These are phyloP conservation scores for Camellia japonica DNA, from an alignment of 148 eudicot genomes.

Conservation along the genomic window DNA sequence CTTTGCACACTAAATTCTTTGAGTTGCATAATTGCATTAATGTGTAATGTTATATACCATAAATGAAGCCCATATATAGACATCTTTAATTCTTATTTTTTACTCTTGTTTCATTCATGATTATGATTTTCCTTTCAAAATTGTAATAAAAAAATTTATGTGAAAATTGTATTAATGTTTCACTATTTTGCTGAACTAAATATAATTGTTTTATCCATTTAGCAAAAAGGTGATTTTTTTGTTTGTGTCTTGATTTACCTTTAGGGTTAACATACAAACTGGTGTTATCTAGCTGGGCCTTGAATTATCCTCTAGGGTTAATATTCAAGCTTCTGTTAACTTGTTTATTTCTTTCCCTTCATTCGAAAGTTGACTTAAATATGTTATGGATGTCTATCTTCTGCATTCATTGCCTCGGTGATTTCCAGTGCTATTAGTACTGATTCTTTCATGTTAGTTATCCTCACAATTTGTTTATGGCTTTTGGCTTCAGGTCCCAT, in stretches of 20 bases:
- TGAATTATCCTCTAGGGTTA: background rate
- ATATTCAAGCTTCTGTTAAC: too few species aligned
- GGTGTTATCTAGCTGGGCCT: background rate
- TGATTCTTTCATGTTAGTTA: conserved; percentile 25
- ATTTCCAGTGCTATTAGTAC: conserved; percentile 14
- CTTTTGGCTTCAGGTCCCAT: too few species aligned
- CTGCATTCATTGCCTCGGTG: background rate
- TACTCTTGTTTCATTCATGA: background rate
- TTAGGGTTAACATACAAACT: background rate
- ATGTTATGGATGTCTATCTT: background rate
- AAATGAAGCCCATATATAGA: background rate
- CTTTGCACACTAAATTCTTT: background rate
- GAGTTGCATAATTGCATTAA: background rate
- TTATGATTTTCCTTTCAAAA: too few species aligned
- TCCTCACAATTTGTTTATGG: too few species aligned
- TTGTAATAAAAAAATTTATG: background rate
- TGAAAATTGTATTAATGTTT: background rate
- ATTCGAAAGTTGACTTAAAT: too few species aligned
- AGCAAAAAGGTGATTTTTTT: background rate
- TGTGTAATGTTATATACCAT: background rate
- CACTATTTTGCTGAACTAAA: background rate
- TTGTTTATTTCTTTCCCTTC: too few species aligned
- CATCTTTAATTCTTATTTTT: background rate
- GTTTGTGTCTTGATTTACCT: background rate
- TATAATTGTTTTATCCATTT: background rate